Base-by-base conservation (phyloP, 371 early-diverging fungal genomes). In the Syncephalastrum monosporum region DNA sequence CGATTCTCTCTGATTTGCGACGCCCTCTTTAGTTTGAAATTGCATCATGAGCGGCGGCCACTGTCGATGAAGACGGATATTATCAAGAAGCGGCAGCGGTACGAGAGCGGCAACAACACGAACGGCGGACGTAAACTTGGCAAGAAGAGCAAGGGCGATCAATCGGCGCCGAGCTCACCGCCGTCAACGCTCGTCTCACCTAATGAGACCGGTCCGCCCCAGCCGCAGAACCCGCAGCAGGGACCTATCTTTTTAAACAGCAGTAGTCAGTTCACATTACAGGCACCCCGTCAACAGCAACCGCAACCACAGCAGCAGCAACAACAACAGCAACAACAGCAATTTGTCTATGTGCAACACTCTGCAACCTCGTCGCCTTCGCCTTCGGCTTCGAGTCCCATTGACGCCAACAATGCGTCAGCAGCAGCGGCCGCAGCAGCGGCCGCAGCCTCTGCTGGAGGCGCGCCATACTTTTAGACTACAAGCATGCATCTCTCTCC, bases 1-100 rank as follows among this genome's bases (percentile, higher is more conserved):
- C 8, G 8, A 33, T 33, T 1, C 6, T 33, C 10, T 33, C 38
- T 33, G 38, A 33, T 12, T 33, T 5, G 38, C 38, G 38, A 33
- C 17, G 25, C 23, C 27, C 27, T 15, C 44, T 43, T 5, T 61
- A 75, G 75, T 59, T 80, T 81, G 53, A 93, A 92, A 63, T 78
- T 95, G 19, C 97, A 98, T 69, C 83, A 82, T 60, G 75, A 85
- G 59, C 85, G 84, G 56, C 81, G 94, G 14, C 94, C 90, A 7
- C 71, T 85, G 27, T 75, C 81, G 2, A 81, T 92, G 69, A 89
- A 87, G 64, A 85, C 88, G 5, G 87, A 88, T 52, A 80, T 92
- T 16, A 91, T 92, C 54, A 84, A 87, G 45, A 91, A 91, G 54
- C 81, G 92, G 46, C 86, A 87, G 53, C 84, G 90, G 12, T 84